Base-by-base conservation (phyloP, 768 basidiomycete species). In the Nidularia sp. region DNA sequence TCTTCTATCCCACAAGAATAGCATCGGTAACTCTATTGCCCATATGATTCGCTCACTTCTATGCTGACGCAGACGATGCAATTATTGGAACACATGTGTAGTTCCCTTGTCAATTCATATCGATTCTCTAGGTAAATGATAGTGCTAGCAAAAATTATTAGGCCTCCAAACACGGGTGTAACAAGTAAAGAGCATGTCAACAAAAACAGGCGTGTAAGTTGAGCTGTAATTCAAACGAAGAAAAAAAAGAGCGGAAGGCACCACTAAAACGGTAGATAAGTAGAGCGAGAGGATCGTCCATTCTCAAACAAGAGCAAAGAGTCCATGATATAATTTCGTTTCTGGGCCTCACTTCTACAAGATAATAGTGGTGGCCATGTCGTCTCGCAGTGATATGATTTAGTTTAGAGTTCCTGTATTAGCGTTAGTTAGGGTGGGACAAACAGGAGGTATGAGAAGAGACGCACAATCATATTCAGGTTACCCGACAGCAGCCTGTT, bases 401-500 rank as follows among this genome's bases (percentile, higher is more conserved):
- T 18, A 18, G 18, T 18, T 18, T 18, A 18, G 18, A 18, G 18
- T 18, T 18, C 18, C 18, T 18, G 18, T 18, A 18, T 18, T 18
- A 18, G 18, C 18, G 18, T 18, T 18, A 18, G 18, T 18, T 18
- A 18, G 18, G 18, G 18, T 18, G 9, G 36, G 36, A 39, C 9
- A 39, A 9, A 15, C 36, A 39, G 9, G 15, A 39, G 15, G 36
- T 39, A 39, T 39, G 36, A 15, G 15, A 39, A 15, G 36, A 39
- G 15, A 39, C 15, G 44, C 22, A 25, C 85, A 63, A 86, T 92
- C 83, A 92, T 88, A 64, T 83, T 86, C 67, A 93, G 70, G 71
- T 90, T 92, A 55, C 92, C 90, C 43, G 90, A 90, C 46, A 94
- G 76, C 56, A 93, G 68, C 60, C 87, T 73, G 66, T 89, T 88